A percentile compares a stretch with the other conserved stretches of the same genome.
These are phyloP conservation scores for Apiospora rasikravindrae DNA, from an alignment of 2,329 filamentous ascomycete species.

Conservation along the genomic window DNA sequence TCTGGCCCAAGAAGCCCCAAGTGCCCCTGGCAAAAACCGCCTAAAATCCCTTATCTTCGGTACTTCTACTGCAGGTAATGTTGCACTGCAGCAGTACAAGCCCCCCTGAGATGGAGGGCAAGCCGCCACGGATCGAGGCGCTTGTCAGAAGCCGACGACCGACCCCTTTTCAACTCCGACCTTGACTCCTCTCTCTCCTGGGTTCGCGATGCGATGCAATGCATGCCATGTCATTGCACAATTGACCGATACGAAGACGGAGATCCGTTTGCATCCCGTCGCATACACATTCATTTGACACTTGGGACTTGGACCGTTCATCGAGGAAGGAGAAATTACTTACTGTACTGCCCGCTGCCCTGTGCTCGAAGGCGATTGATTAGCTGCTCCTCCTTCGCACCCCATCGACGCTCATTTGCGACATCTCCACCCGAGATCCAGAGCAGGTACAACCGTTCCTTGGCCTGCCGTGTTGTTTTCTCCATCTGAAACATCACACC, in stretches of 20 bases:
- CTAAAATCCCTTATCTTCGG: background rate
- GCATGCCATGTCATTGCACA: background rate
- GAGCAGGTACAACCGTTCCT: slow-evolving; percentile 14
- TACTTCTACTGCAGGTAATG: background rate
- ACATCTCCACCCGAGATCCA: slow-evolving; percentile 9
- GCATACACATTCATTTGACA: background rate
- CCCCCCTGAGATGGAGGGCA: background rate
- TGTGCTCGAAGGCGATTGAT: background rate
- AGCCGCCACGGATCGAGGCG: background rate
- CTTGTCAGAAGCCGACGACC: background rate
- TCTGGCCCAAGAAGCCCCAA: background rate
- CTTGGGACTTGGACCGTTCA: background rate
- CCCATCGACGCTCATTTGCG: slow-evolving; percentile 9
- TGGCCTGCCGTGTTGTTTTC: slow-evolving; percentile 11
- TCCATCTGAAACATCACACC: slow-evolving; percentile 15
- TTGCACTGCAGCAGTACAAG: background rate
- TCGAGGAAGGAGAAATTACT: background rate
- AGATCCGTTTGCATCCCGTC: background rate
- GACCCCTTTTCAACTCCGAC: background rate
- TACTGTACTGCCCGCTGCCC: background rate
- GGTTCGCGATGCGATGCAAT: background rate
- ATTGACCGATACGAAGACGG: background rate
- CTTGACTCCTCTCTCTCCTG: background rate
- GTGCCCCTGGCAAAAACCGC: background rate
- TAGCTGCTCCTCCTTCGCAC: background rate